phyloP scores from a whole-genome alignment of 2,329 filamentous ascomycete genomes.

The Hymenoscyphus linearis region DNA sequence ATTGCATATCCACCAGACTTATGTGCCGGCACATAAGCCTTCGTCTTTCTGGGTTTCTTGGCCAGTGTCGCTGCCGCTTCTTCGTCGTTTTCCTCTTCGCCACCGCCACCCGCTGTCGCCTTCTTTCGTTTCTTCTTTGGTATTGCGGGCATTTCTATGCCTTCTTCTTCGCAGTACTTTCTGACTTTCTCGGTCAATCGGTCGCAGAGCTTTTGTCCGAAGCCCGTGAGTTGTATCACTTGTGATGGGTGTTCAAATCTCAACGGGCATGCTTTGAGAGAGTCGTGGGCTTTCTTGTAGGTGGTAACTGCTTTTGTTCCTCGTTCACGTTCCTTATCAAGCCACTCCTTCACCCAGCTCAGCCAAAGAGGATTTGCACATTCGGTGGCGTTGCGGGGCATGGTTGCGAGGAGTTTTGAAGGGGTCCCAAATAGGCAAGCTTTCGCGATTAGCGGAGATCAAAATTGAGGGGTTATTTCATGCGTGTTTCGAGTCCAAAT shows the following conservation, averaged over 20 bases:
- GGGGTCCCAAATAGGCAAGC: background rate
- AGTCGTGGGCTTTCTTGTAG: slow-evolving; percentile 72
- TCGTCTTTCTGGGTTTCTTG: slow-evolving; percentile 56
- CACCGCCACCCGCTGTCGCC: slow-evolving; percentile 8
- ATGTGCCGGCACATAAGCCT: slow-evolving; percentile 65
- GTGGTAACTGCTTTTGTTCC: slow-evolving; percentile 67
- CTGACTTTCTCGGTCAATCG: slow-evolving; percentile 58
- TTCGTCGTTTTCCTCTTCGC: slow-evolving; percentile 9
- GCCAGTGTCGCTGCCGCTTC: slow-evolving; percentile 23
- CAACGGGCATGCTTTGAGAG: slow-evolving; percentile 69
- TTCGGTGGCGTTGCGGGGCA: slow-evolving; percentile 7
- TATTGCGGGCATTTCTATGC: slow-evolving; percentile 60
- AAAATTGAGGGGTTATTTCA: background rate
- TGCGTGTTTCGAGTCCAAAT: background rate
- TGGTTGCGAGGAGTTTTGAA: background rate
- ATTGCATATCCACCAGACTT: slow-evolving; percentile 73
- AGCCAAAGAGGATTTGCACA: slow-evolving; percentile 62
- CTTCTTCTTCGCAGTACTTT: slow-evolving; percentile 60
- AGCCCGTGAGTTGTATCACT: slow-evolving; percentile 66
- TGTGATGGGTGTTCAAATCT: slow-evolving; percentile 60
- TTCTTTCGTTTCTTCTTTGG: slow-evolving; percentile 37
- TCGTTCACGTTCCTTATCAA: slow-evolving; percentile 61
- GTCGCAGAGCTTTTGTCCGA: slow-evolving; percentile 67
- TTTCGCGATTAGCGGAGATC: background rate
- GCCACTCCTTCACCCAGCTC: slow-evolving; percentile 72